Percentiles rank a stretch among this genome's conserved stretches.
These are phyloP conservation scores for Ilex asprella DNA, from an alignment of 257 asterid species.

Conservation along the genomic window DNA sequence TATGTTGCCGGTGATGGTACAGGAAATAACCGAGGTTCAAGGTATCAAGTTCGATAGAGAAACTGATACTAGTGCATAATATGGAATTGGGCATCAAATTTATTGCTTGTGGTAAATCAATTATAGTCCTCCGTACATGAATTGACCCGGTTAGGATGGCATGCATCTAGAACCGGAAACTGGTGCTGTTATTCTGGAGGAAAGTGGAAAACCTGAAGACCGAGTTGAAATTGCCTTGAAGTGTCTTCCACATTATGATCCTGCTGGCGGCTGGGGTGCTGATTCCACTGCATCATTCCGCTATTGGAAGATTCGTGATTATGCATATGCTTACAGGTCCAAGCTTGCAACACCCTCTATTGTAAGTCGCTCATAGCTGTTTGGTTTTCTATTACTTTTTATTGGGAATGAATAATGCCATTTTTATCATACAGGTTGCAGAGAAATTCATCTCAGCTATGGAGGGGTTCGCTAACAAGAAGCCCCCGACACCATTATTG, in stretches of 20 bases:
- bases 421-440: conserved; percentile 51
- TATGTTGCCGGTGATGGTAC: too few species aligned
- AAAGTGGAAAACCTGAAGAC: conserved; percentile 64
- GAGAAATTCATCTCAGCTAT: conserved; percentile 83
- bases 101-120: neutral
- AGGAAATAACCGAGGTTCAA: too few species aligned
- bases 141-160: conserved; percentile 10
- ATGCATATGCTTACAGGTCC: conserved; percentile 90
- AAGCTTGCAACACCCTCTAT: conserved; percentile 77
- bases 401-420: neutral
- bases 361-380: conserved; percentile 40
- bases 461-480: conserved; percentile 43
- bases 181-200: conserved; percentile 54
- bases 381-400: conserved; percentile 6
- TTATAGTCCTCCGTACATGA: neutral
- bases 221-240: conserved; percentile 76
- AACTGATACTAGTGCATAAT: conserved; percentile 5
- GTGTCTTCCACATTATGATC: conserved; percentile 74
- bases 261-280: conserved; percentile 49
- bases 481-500: conserved; percentile 22
- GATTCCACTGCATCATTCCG: conserved; percentile 55
- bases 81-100: conserved; percentile 10
- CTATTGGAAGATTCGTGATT: conserved; percentile 97
- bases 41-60: too few species aligned
- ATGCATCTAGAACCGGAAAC: conserved; percentile 58